Evolutionary conservation across 75 land plant genomes (phyloP), one percentile per base, ranked within the genome.

Genomic region (Azolla pinnata): DNA sequence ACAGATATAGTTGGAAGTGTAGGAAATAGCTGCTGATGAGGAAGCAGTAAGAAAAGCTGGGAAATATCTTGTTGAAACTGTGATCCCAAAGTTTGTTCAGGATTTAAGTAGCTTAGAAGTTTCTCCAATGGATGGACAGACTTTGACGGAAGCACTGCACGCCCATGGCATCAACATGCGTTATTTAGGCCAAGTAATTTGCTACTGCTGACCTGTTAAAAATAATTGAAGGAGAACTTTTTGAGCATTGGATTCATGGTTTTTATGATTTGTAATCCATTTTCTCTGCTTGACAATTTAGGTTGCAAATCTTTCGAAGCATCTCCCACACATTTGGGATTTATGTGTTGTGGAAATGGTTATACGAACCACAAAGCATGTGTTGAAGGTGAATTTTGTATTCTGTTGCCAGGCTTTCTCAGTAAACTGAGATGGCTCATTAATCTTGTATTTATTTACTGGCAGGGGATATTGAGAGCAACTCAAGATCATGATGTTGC

Each of bases 81-180:
- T 93, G 7, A 69, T 93, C 19, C 89, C 89, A 1, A 92, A 88
- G 73, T 79, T 88, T 65, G 75, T 85, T 10, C 68, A 83, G 63
- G 98, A 93, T 62, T 87, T 93, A 55, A 79, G 79, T 62, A 72
- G 82, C 4, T 83, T 93, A 34, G 98, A 93, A 72, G 90, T 86
- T 30, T 85, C 98, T n/a, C 98, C 98, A 5, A 93, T 93, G 98
- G 98, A 93, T 83, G 98, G 98, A 20, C 98, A 90, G 65, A 93
- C 98, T 38, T 62, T 93, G 49, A 86, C 96, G 61, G 98, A 93
- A 65, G 90, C 98, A 31, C 81, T 93, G 29, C 98, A 93, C 80
- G 98, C 96, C 31, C 98, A 93, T 75, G 98, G 98, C 20, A 85
- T 93, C 29, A 93, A 93, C 64, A 50, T 89, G 50, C 88, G 98